Evolutionary conservation across 2,329 filamentous ascomycete genomes (phyloP).

Genomic region (Verticillium longisporum): DNA sequence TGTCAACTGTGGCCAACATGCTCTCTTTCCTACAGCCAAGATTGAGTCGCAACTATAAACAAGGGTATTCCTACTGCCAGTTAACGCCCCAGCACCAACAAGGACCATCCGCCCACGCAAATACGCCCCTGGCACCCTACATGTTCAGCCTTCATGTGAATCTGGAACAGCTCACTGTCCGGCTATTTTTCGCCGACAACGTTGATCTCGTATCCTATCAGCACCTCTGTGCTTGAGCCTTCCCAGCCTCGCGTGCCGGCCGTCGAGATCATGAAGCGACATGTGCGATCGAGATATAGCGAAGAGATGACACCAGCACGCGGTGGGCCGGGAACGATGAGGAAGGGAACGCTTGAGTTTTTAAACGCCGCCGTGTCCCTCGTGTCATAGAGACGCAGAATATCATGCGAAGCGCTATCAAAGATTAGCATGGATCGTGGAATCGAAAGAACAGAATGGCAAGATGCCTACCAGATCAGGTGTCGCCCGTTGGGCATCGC

Average conservation of each 20-base stretch:
- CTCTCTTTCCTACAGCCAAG: background rate
- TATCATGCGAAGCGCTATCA: conserved; percentile 81
- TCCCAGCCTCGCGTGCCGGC: conserved; percentile 95
- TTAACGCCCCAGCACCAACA: background rate
- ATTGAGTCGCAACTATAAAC: background rate
- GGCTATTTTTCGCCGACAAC: conserved; percentile 15
- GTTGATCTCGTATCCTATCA: conserved; percentile 88
- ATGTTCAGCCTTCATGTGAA: background rate
- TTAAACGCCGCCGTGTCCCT: conserved; percentile 57
- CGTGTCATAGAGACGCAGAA: conserved; percentile 86
- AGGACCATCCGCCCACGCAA: background rate
- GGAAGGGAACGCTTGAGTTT: conserved; percentile 80
- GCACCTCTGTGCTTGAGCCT: conserved; percentile 77
- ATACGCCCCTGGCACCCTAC: background rate
- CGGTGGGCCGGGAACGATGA: conserved; percentile 86
- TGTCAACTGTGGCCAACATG: background rate
- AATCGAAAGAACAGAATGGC: background rate
- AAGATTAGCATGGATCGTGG: conserved; percentile 5
- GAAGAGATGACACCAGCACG: conserved; percentile 81
- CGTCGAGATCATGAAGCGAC: conserved; percentile 84
- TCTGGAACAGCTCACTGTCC: background rate
- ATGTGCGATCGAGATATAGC: conserved; percentile 81
- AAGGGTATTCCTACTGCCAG: background rate
- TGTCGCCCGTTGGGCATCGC: conserved; percentile 92
- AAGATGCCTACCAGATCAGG: conserved; percentile 59